These are phyloP conservation scores for Opeltia flavorubescens DNA, from an alignment of 495 filamentous ascomycete genomes.

Conservation along the genomic window DNA sequence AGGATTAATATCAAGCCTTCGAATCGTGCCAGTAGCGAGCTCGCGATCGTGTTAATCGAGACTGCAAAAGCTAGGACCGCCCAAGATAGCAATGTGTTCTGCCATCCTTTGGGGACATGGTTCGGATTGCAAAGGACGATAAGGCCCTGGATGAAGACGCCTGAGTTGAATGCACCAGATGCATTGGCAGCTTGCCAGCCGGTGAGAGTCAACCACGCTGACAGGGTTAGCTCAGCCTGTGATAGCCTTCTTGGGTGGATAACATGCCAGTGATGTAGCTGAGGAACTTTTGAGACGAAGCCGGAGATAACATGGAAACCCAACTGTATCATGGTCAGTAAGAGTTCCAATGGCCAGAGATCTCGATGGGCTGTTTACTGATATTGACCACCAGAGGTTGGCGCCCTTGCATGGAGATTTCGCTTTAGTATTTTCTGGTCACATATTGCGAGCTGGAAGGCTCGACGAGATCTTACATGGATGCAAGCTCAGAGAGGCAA, in stretches of 20 bases:
- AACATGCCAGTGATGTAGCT: slow-evolving; percentile 32
- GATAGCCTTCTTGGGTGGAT: slow-evolving; percentile 5
- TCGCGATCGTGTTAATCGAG: slow-evolving; percentile 26
- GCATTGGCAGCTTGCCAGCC: slow-evolving; percentile 31
- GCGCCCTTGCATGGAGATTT: slow-evolving; percentile 20
- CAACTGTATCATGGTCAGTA: no score
- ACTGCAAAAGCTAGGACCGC: slow-evolving; percentile 25
- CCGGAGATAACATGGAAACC: slow-evolving; percentile 34
- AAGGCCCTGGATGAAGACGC: slow-evolving; percentile 29
- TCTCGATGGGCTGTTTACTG: no score
- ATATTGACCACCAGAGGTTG: slow-evolving; percentile 35
- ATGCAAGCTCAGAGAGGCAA: slow-evolving; percentile 25
- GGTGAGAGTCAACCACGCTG: slow-evolving; percentile 29
- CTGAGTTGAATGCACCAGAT: slow-evolving; percentile 23
- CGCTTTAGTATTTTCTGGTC: not conserved
- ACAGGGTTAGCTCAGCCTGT: not conserved
- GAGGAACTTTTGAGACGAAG: slow-evolving; percentile 21
- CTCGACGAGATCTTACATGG: no score
- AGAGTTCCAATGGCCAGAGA: no score
- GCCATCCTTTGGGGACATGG: slow-evolving; percentile 27
- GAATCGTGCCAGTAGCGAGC: slow-evolving; percentile 26
- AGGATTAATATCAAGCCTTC: slow-evolving; percentile 33
- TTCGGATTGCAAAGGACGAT: slow-evolving; percentile 20
- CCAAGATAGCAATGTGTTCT: slow-evolving; percentile 29
- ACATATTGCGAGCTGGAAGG: no score